Percentiles rank a stretch among this genome's conserved stretches.
Evolutionary conservation across 495 filamentous ascomycete species (phyloP).

Genomic region (Bacidia gigantensis): DNA sequence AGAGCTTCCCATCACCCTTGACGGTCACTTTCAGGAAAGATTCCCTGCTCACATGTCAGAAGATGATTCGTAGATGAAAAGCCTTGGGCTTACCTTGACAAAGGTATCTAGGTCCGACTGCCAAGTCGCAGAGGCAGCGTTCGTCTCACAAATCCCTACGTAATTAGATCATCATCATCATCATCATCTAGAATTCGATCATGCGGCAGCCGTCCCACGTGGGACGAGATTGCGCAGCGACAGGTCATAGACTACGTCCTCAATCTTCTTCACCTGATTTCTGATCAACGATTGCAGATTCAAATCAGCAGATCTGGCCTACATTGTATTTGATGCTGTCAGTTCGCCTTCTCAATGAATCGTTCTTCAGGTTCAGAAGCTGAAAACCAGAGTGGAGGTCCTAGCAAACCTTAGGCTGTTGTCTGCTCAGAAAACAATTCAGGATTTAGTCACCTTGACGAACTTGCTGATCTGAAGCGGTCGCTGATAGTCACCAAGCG

Average conservation of each 20-base stretch:
- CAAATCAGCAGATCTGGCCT: constrained; percentile 16
- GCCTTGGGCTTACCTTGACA: too few species aligned
- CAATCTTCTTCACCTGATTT: constrained; percentile 73
- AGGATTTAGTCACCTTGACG: constrained; percentile 37
- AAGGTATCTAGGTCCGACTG: too few species aligned
- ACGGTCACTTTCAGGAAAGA: too few species aligned
- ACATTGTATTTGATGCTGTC: constrained; percentile 94
- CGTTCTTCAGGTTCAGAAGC: constrained; percentile 93
- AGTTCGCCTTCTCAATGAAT: constrained; percentile 69
- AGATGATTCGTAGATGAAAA: too few species aligned
- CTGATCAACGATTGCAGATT: background rate
- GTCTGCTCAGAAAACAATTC: background rate
- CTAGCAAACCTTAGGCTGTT: constrained; percentile 22
- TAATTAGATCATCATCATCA: too few species aligned
- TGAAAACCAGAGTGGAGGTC: constrained; percentile 93
- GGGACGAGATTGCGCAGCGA: constrained; percentile 73
- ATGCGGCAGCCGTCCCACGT: background rate
- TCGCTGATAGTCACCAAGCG: constrained; percentile 71
- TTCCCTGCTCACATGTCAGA: too few species aligned
- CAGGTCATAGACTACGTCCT: constrained; percentile 95
- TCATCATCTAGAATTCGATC: too few species aligned
- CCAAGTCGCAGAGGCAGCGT: too few species aligned
- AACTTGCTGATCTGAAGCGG: constrained; percentile 79
- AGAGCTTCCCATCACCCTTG: too few species aligned
- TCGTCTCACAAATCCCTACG: too few species aligned